A percentile compares a stretch with the other conserved stretches of the same genome.
Conservation (phyloP, 2,329 filamentous ascomycete genomes). For the Penicillium psychrosexuale region DNA sequence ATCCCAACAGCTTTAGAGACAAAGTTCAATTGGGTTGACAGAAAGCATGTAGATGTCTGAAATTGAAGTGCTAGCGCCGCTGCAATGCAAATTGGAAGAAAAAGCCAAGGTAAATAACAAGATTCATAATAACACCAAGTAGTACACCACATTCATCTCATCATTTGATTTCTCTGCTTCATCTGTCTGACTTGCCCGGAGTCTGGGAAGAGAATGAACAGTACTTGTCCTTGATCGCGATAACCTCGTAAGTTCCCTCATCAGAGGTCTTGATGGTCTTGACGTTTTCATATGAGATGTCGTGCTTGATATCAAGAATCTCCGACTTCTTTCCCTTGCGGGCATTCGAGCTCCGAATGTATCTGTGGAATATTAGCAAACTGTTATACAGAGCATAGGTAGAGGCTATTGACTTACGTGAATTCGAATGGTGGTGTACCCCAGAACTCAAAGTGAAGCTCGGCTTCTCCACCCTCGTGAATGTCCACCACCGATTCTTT, state of each 20-base stretch:
- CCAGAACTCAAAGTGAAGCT: conserved; percentile 92
- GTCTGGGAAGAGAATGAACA: conserved; percentile 81
- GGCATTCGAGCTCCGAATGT: conserved; percentile 86
- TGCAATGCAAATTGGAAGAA: conserved; percentile 28
- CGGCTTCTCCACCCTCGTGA: conserved; percentile 90
- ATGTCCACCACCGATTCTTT: conserved; percentile 81
- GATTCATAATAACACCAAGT: conserved; percentile 12
- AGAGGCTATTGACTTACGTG: conserved; percentile 51
- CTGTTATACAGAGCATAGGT: neutral
- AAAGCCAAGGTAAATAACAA: conserved; percentile 3
- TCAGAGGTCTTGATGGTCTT: conserved; percentile 82
- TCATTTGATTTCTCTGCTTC: conserved; percentile 20
- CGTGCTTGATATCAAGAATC: conserved; percentile 86
- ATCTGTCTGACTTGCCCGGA: conserved; percentile 45
- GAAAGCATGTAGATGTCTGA: conserved; percentile 14
- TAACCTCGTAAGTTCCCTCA: conserved; percentile 96
- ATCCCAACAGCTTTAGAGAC: neutral
- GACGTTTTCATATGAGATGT: conserved; percentile 74
- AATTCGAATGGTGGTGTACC: conserved; percentile 97
- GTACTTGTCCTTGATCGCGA: conserved; percentile 89
- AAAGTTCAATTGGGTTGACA: conserved; percentile 10
- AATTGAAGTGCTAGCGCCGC: conserved; percentile 25
- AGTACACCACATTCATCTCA: conserved; percentile 15
- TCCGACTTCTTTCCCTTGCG: conserved; percentile 70
- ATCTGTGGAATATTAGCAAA: conserved; percentile 45